Percentiles rank a stretch among this genome's conserved stretches.
Evolutionary conservation across 345 rosid species (phyloP).

Genomic region (Lumnitzera littorea): DNA sequence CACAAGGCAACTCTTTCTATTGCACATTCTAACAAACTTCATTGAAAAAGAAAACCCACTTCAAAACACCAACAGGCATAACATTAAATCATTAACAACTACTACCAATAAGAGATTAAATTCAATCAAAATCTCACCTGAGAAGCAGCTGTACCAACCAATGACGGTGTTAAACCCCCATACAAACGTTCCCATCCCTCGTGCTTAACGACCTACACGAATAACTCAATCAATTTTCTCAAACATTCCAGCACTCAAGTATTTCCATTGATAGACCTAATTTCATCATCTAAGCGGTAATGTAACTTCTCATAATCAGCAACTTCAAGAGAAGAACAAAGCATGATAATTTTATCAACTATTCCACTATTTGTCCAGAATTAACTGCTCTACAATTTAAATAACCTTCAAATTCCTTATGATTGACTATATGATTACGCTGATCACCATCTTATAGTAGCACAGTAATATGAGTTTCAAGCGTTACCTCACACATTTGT

Average conservation of each 20-base stretch:
- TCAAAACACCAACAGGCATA: too few relatives aligned
- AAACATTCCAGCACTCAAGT: neutral
- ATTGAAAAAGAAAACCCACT: too few relatives aligned
- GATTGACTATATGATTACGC: too few relatives aligned
- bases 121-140: constrained; percentile 40
- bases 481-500: constrained; percentile 72
- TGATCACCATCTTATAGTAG: neutral
- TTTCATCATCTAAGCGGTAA: neutral
- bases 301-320: neutral
- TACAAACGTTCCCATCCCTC: constrained; percentile 94
- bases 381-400: neutral
- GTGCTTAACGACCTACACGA: constrained; percentile 65
- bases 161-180: constrained; percentile 81
- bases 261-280: neutral
- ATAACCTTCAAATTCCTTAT: neutral
- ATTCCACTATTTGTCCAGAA: too few relatives aligned
- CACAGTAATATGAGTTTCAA: neutral
- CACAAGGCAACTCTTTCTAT: too few relatives aligned
- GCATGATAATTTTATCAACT: too few relatives aligned
- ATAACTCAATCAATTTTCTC: neutral
- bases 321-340: neutral
- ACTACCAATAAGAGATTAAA: constrained; percentile 2
- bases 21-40: too few relatives aligned
- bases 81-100: neutral
- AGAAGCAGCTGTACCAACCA: constrained; percentile 88